These are phyloP conservation scores for Mycothermus thermophilus DNA, from an alignment of 495 filamentous ascomycete species.

Conservation along the genomic window DNA sequence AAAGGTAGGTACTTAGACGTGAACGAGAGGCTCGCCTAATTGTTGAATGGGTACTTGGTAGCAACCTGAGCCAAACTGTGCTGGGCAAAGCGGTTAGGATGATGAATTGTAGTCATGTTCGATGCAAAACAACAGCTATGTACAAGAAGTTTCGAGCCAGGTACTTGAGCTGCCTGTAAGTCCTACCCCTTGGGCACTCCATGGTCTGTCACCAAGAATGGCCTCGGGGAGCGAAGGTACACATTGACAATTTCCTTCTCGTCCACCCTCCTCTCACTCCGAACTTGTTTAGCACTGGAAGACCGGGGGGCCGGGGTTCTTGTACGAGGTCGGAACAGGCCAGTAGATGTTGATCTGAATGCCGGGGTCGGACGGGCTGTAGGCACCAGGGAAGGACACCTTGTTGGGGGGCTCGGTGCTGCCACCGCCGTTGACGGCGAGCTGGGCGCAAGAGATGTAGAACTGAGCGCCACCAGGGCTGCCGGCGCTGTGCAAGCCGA, in stretches of 20 bases:
- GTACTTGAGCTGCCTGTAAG: neutral
- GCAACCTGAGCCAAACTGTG: too few species aligned
- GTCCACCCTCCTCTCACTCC: too few species aligned
- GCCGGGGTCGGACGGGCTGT: slow-evolving; percentile 27
- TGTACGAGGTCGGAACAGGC: slow-evolving; percentile 28
- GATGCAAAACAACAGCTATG: neutral
- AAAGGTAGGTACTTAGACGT: too few species aligned
- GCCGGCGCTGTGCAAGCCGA: slow-evolving; percentile 36
- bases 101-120: too few species aligned
- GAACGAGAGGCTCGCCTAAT: too few species aligned
- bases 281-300: slow-evolving; percentile 22
- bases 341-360: slow-evolving; percentile 33
- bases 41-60: too few species aligned
- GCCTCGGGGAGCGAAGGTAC: too few species aligned
- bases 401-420: slow-evolving; percentile 20
- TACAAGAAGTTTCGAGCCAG: neutral
- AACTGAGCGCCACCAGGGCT: slow-evolving; percentile 35
- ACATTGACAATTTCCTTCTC: too few species aligned
- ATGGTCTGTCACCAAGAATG: too few species aligned
- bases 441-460: slow-evolving; percentile 34
- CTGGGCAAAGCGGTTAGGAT: too few species aligned
- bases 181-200: too few species aligned
- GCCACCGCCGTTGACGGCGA: slow-evolving; percentile 27
- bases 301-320: slow-evolving; percentile 29
- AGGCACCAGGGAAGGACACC: slow-evolving; percentile 29